phyloP scores from a whole-genome alignment of 768 basidiomycete species.

The Suillus subalutaceus region DNA sequence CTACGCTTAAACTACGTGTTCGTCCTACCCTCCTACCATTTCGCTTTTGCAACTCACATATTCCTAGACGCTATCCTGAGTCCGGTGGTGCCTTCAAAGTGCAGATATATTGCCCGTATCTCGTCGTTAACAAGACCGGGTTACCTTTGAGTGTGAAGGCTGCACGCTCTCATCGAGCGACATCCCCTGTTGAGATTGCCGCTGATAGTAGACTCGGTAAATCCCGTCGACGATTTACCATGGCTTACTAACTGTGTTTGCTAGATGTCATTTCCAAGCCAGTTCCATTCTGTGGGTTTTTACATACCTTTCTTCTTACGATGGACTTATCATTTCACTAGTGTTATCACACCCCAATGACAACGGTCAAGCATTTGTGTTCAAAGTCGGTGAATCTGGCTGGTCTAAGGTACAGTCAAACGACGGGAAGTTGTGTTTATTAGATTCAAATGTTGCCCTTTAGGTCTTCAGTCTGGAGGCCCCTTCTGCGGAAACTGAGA shows the following conservation, averaged over 20 bases:
- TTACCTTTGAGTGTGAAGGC: constrained; percentile 78
- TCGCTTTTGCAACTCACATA: constrained; percentile 14
- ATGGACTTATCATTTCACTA: constrained; percentile 32
- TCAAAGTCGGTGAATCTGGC: constrained; percentile 76
- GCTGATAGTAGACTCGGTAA: constrained; percentile 73
- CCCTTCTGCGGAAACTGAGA: constrained; percentile 84
- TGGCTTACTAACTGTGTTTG: constrained; percentile 9
- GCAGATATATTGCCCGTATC: constrained; percentile 89
- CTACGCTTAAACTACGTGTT: constrained; percentile 91
- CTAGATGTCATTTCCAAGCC: constrained; percentile 54
- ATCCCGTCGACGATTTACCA: constrained; percentile 15
- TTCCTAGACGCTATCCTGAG: constrained; percentile 70
- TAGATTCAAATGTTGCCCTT: constrained; percentile 14
- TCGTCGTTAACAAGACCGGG: constrained; percentile 92
- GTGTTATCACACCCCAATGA: constrained; percentile 87
- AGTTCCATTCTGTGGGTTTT: constrained; percentile 77
- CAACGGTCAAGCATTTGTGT: constrained; percentile 80
- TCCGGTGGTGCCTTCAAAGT: constrained; percentile 96
- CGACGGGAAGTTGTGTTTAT: not conserved
- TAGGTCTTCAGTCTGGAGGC: constrained; percentile 90
- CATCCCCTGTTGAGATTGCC: constrained; percentile 77
- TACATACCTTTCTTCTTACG: constrained; percentile 8
- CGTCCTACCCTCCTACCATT: constrained; percentile 31
- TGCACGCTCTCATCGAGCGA: constrained; percentile 59
- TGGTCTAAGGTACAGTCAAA: constrained; percentile 79